Percentiles rank a stretch among this genome's conserved stretches.
phyloP scores from a whole-genome alignment of 2,329 filamentous ascomycete genomes.

The Neofusicoccum cordaticola region DNA sequence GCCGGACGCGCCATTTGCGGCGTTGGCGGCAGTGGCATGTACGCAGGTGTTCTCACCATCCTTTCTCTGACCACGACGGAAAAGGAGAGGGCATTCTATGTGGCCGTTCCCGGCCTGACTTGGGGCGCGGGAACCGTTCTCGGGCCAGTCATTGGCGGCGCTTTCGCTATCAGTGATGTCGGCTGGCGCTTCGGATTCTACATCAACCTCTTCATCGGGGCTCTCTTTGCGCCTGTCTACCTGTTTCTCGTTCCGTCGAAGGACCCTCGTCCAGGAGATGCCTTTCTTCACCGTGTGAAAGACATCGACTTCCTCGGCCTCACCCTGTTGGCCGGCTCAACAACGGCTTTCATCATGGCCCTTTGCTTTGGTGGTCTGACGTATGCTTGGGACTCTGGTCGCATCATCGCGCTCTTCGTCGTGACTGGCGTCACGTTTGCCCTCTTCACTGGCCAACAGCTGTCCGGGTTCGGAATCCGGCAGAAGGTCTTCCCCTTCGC shows the following conservation, averaged over 20 bases:
- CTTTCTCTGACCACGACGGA: constrained; percentile 23
- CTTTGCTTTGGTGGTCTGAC: constrained; percentile 51
- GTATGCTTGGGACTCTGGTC: constrained; percentile 47
- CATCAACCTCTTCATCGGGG: constrained; percentile 8
- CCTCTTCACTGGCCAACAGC: constrained; percentile 32
- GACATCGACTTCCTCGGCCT: neutral
- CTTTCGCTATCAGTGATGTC: constrained; percentile 27
- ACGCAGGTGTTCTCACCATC: constrained; percentile 25
- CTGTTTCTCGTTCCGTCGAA: neutral
- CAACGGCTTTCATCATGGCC: constrained; percentile 45
- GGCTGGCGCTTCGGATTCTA: constrained; percentile 44
- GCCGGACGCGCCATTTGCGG: constrained; percentile 38
- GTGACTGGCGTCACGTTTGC: constrained; percentile 43
- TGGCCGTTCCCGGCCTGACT: constrained; percentile 32
- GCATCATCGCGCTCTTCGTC: constrained; percentile 47
- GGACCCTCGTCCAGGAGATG: constrained; percentile 9
- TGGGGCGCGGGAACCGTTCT: constrained; percentile 39
- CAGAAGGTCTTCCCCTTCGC: neutral
- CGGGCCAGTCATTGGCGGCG: constrained; percentile 39
- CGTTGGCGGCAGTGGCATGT: constrained; percentile 33
- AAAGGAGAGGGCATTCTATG: constrained; percentile 30
- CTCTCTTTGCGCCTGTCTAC: neutral
- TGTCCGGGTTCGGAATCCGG: neutral
- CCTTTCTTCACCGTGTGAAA: neutral
- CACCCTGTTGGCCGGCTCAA: constrained; percentile 42